phyloP scores from a whole-genome alignment of 129 eudicot genomes.

The Glebionis coronaria region DNA sequence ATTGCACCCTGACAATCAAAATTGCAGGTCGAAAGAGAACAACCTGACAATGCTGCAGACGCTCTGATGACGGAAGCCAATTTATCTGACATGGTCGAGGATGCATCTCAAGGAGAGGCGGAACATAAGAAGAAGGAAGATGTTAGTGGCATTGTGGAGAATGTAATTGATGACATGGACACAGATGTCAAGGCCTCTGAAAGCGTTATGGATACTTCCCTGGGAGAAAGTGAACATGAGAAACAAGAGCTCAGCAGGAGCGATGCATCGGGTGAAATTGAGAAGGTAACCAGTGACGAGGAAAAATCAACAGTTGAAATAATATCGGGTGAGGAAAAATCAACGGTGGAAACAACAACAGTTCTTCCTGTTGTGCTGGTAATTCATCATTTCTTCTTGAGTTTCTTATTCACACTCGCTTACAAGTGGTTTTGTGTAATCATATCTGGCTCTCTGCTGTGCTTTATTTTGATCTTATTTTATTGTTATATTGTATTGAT shows the following conservation, averaged over 20 bases:
- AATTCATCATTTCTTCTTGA: too few species aligned
- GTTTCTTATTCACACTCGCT: background rate
- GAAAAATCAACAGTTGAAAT: background rate
- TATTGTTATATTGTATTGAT: background rate
- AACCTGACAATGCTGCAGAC: background rate
- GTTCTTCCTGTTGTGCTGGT: too few species aligned
- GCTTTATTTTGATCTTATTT: background rate
- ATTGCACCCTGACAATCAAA: background rate
- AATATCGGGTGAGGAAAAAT: too few species aligned
- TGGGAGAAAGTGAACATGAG: constrained; percentile 21
- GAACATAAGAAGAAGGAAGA: constrained; percentile 11
- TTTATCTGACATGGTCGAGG: background rate
- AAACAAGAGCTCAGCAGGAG: background rate
- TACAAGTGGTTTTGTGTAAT: constrained; percentile 2
- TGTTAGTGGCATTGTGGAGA: constrained; percentile 11
- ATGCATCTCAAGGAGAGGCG: constrained; percentile 14
- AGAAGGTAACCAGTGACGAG: constrained; percentile 4
- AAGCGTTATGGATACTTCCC: constrained; percentile 8
- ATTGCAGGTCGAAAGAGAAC: background rate
- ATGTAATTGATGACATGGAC: background rate
- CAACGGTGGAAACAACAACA: too few species aligned
- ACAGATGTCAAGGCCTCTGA: constrained; percentile 19
- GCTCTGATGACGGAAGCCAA: too few species aligned
- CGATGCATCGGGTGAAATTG: constrained; percentile 10
- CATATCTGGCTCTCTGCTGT: too few species aligned